Base-by-base conservation (phyloP, 208 protist genomes). In the Trypanosoma rangeli region DNA sequence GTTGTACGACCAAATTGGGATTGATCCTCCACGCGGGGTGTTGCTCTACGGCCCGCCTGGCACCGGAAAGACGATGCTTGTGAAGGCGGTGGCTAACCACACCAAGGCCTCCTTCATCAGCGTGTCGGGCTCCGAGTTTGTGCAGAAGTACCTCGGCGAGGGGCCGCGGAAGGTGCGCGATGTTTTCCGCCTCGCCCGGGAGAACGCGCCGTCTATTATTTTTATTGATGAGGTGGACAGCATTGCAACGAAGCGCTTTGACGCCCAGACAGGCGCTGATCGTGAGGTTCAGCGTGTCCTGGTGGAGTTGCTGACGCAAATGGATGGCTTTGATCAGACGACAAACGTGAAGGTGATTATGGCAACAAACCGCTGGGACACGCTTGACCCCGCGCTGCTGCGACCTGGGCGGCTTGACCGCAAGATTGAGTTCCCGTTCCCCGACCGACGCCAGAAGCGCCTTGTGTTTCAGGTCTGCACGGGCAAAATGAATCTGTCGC, bases 201-300 rank as follows among this genome's bases (percentile, higher is more conserved):
- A 99, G 80, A 99, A 99, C 81, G 86, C 98, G 37, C 99, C 99
- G 33, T 90, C 98, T 0, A 99, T 99, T 82, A 98, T 99, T 70
- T 99, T 99, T 76, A 99, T 99, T 69, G 99, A 99, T 79, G 99
- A 99, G 85, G 97, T 99, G 29, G 98, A 99, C 78, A 98, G 98
- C 44, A 99, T 99, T 80, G 99, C 98, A 1, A 99, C 98, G n/a
- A 99, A 99, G 86, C 97, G 99, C 62, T 99, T 99, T 71, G 99
- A 99, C 78, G 98, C 98, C 8, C 98, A 99, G 78, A 98, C 97
- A 16, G 98, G 98, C 55, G 98, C 98, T 4, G 98, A 99, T 86
- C 86, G 98, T 56, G 98, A 99, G 87, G 98, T 99, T 64, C 99
- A 99, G 88, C 97, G 99, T 61, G 99, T 99, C 73, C 84, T 99